Evolutionary conservation across 352 stramenopile species (phyloP).

Genomic region (Pythium dissimile): DNA sequence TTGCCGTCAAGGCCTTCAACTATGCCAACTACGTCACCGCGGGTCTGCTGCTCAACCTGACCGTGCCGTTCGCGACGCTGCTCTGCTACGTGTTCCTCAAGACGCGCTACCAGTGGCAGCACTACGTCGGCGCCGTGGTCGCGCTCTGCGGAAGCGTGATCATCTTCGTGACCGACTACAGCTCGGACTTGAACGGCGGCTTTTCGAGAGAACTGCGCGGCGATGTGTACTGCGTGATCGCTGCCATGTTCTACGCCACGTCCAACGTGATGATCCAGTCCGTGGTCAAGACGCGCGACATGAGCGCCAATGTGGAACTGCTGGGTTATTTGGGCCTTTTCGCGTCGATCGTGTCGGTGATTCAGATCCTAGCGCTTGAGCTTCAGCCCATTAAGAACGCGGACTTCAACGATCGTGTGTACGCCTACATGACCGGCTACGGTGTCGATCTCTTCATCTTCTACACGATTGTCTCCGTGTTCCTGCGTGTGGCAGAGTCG

Average conservation of each 20-base stretch:
- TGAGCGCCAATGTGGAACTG: constrained; percentile 54
- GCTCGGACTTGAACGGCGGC: constrained; percentile 29
- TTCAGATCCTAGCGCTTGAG: constrained; percentile 54
- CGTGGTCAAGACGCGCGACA: constrained; percentile 53
- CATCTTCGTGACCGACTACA: constrained; percentile 60
- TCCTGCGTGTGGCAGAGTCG: constrained; percentile 55
- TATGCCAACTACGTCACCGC: constrained; percentile 69
- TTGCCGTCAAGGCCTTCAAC: constrained; percentile 65
- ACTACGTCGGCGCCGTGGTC: constrained; percentile 47
- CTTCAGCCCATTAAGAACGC: constrained; percentile 36
- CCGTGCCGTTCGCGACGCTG: constrained; percentile 61
- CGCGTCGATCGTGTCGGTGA: constrained; percentile 43
- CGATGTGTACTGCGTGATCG: constrained; percentile 59
- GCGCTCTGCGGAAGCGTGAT: constrained; percentile 43
- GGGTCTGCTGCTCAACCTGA: constrained; percentile 64
- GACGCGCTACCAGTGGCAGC: constrained; percentile 49
- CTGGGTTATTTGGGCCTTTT: constrained; percentile 54
- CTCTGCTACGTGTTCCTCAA: constrained; percentile 69
- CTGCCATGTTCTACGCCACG: constrained; percentile 54
- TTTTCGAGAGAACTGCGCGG: constrained; percentile 35
- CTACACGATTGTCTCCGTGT: constrained; percentile 57
- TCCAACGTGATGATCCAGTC: constrained; percentile 76
- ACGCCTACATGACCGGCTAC: constrained; percentile 59
- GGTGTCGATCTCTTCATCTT: constrained; percentile 55
- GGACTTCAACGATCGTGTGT: constrained; percentile 44